Conservation (phyloP, 371 early-diverging fungal species). For the Mortierella sp. region DNA sequence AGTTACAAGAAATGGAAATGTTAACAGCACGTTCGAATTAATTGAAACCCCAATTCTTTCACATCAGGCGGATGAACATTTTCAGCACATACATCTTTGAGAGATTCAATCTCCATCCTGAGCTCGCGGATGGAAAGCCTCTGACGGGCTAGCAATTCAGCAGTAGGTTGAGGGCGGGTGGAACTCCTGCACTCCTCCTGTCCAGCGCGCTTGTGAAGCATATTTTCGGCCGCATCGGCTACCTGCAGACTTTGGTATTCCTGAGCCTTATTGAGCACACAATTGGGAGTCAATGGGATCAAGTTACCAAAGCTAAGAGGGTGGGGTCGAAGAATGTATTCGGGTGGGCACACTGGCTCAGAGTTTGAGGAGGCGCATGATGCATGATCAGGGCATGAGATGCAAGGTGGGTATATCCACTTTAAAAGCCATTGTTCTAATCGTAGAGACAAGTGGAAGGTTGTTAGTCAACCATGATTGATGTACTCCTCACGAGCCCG, state of each 20-base stretch:
- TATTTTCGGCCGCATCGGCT: constrained; percentile 30
- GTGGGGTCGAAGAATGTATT: constrained; percentile 33
- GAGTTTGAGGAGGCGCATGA: constrained; percentile 9
- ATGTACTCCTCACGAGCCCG: no score
- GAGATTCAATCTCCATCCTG: constrained; percentile 8
- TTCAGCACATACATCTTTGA: constrained; percentile 29
- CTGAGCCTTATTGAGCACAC: constrained; percentile 30
- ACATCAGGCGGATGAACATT: neutral
- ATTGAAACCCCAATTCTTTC: no score
- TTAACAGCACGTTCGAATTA: neutral
- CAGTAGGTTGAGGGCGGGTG: neutral
- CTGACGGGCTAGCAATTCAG: constrained; percentile 21
- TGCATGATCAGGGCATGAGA: constrained; percentile 39
- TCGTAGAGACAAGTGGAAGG: no score
- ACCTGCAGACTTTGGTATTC: constrained; percentile 44
- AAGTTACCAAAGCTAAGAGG: constrained; percentile 24
- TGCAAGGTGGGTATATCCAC: constrained; percentile 43
- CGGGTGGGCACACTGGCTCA: constrained; percentile 24
- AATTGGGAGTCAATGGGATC: constrained; percentile 33
- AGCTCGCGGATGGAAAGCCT: constrained; percentile 23
- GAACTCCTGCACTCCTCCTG: constrained; percentile 24
- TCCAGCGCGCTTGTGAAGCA: constrained; percentile 29
- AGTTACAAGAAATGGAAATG: neutral
- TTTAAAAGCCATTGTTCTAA: constrained; percentile 14
- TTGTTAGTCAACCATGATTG: no score